phyloP scores from a whole-genome alignment of 352 stramenopile genomes.

The Blastocystis sp. region DNA sequence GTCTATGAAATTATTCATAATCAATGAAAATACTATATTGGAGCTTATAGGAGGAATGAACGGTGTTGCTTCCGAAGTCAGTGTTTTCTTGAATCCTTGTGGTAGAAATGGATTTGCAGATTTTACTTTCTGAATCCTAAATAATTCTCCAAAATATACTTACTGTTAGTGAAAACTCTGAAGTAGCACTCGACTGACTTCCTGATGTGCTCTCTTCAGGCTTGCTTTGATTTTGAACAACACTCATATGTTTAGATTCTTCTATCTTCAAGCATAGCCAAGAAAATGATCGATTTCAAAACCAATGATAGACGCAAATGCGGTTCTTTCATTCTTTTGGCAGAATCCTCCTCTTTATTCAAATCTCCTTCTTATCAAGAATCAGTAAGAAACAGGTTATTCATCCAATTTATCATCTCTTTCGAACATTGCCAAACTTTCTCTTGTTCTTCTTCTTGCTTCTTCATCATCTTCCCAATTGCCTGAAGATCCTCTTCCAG shows the following conservation, averaged over 20 bases:
- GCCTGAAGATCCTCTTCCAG: not conserved
- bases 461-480: conserved; percentile 4
- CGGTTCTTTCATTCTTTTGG: not conserved
- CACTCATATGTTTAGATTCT: not conserved
- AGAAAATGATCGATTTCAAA: not conserved
- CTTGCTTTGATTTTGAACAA: not conserved
- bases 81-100: not conserved
- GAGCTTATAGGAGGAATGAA: not conserved
- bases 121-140: not conserved
- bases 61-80: conserved; percentile 21
- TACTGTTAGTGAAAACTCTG: not conserved
- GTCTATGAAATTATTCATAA: not conserved
- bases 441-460: not conserved
- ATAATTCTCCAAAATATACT: not conserved
- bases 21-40: not conserved
- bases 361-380: too few species aligned
- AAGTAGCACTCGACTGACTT: not conserved
- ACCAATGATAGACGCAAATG: not conserved
- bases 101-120: conserved; percentile 14
- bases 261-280: conserved; percentile 13
- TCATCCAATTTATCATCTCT: not conserved
- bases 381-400: too few species aligned
- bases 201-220: not conserved
- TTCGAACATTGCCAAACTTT: conserved; percentile 26
- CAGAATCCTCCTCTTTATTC: too few species aligned